A percentile compares a stretch with the other conserved stretches of the same genome.
Conservation (phyloP, 495 filamentous ascomycete genomes). For the Apodospora peruviana region DNA sequence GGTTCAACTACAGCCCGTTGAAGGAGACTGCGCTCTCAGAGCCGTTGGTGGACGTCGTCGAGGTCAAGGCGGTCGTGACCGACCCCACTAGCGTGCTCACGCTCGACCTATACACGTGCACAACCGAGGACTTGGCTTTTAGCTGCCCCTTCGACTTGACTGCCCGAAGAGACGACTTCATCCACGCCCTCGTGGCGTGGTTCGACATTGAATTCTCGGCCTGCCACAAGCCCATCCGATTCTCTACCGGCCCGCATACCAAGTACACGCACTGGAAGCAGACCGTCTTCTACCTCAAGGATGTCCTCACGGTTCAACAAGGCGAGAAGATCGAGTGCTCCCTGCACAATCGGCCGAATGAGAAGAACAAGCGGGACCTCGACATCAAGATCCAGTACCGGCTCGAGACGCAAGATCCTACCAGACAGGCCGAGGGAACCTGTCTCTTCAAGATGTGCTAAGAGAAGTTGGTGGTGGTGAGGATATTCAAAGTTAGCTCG, state of each 20-base stretch:
- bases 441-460: conserved; percentile 89
- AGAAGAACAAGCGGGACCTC: conserved; percentile 88
- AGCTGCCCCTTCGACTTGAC: conserved; percentile 58
- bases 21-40: conserved; percentile 66
- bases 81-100: conserved; percentile 62
- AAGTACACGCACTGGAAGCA: conserved; percentile 96
- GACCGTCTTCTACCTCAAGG: conserved; percentile 83
- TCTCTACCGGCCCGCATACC: conserved; percentile 83
- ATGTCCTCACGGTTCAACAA: conserved; percentile 77
- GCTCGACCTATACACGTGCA: conserved; percentile 68
- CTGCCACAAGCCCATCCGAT: conserved; percentile 80
- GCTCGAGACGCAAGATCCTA: conserved; percentile 67
- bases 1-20: conserved; percentile 69
- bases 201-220: conserved; percentile 98
- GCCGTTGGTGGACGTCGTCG: conserved; percentile 66
- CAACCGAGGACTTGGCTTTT: conserved; percentile 60
- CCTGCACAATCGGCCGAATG: conserved; percentile 80
- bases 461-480: no score
- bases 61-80: conserved; percentile 70
- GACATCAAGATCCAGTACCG: conserved; percentile 85
- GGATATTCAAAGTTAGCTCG: no score
- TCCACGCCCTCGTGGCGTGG: conserved; percentile 95
- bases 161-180: conserved; percentile 76
- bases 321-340: conserved; percentile 66
- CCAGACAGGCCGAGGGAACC: conserved; percentile 58